phyloP scores from a whole-genome alignment of 2,329 filamentous ascomycete species.

The Scedosporium minutisporum region DNA sequence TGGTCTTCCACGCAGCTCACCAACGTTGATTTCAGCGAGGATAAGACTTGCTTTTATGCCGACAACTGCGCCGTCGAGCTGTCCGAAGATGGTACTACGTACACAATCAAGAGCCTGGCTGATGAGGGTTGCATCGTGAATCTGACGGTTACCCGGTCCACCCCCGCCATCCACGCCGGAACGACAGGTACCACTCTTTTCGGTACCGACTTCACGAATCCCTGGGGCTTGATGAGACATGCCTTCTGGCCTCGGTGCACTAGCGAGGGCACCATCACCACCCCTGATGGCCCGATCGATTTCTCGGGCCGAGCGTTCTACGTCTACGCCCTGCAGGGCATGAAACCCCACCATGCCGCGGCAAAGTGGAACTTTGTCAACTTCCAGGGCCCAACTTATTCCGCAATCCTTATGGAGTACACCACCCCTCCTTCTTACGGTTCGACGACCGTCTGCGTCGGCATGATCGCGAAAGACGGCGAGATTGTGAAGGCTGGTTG shows the following conservation, averaged over 20 bases:
- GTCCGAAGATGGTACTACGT: slow-evolving; percentile 71
- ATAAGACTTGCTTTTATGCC: slow-evolving; percentile 75
- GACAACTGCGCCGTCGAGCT: slow-evolving; percentile 78
- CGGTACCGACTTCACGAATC: slow-evolving; percentile 74
- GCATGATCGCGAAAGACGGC: slow-evolving; percentile 70
- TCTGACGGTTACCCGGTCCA: slow-evolving; percentile 63
- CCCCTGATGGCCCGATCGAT: slow-evolving; percentile 70
- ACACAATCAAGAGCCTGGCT: slow-evolving; percentile 82
- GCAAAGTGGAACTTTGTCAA: slow-evolving; percentile 87
- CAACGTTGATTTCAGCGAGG: slow-evolving; percentile 76
- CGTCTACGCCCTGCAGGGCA: slow-evolving; percentile 82
- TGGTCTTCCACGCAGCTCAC: slow-evolving; percentile 76
- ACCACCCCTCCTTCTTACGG: slow-evolving; percentile 91
- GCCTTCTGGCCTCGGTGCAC: slow-evolving; percentile 86
- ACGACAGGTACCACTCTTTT: slow-evolving; percentile 76
- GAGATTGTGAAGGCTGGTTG: slow-evolving; percentile 68
- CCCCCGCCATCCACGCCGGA: slow-evolving; percentile 78
- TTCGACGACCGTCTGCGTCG: slow-evolving; percentile 71
- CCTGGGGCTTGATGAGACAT: slow-evolving; percentile 90
- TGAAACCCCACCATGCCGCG: slow-evolving; percentile 97
- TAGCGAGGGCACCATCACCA: slow-evolving; percentile 75
- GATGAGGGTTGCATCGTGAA: slow-evolving; percentile 78
- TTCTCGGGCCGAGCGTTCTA: slow-evolving; percentile 74
- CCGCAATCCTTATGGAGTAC: slow-evolving; percentile 90
- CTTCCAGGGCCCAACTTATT: slow-evolving; percentile 81